phyloP scores from a whole-genome alignment of 2,329 filamentous ascomycete species.

The Exophiala spinifera region DNA sequence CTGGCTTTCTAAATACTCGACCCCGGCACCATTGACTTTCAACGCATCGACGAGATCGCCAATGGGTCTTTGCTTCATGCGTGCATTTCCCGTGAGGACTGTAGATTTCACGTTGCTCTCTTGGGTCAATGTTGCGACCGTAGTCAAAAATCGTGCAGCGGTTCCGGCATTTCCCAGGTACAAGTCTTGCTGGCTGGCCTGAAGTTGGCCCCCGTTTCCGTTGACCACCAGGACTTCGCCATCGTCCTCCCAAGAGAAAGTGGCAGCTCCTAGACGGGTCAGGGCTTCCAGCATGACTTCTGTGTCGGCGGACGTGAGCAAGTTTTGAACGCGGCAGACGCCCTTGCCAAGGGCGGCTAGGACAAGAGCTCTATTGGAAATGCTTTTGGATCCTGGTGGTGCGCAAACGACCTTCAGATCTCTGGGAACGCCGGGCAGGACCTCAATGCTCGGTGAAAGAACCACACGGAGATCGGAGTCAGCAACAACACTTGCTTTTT shows the following conservation, averaged over 20 bases:
- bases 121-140: slow-evolving; percentile 78
- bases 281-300: slow-evolving; percentile 97
- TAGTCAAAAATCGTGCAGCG: slow-evolving; percentile 90
- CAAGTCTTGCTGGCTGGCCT: slow-evolving; percentile 70
- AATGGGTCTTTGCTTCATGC: slow-evolving; percentile 95
- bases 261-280: slow-evolving; percentile 75
- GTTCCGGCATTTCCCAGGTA: slow-evolving; percentile 97
- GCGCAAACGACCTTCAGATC: slow-evolving; percentile 69
- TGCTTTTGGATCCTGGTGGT: slow-evolving; percentile 94
- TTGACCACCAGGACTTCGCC: slow-evolving; percentile 87
- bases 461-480: slow-evolving; percentile 80
- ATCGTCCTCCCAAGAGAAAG: slow-evolving; percentile 89
- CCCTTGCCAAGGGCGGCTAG: slow-evolving; percentile 86
- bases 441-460: slow-evolving; percentile 72
- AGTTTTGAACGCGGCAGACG: slow-evolving; percentile 81
- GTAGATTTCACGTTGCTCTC: slow-evolving; percentile 64
- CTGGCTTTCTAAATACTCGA: slow-evolving; percentile 80
- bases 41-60: slow-evolving; percentile 89
- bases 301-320: slow-evolving; percentile 94
- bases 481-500: slow-evolving; percentile 81
- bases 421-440: slow-evolving; percentile 68
- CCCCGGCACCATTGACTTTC: slow-evolving; percentile 76
- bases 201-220: slow-evolving; percentile 82
- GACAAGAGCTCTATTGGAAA: slow-evolving; percentile 93
- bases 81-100: slow-evolving; percentile 84